These are phyloP conservation scores for Colletotrichum navitas DNA, from an alignment of 2,329 filamentous ascomycete species.

Conservation along the genomic window DNA sequence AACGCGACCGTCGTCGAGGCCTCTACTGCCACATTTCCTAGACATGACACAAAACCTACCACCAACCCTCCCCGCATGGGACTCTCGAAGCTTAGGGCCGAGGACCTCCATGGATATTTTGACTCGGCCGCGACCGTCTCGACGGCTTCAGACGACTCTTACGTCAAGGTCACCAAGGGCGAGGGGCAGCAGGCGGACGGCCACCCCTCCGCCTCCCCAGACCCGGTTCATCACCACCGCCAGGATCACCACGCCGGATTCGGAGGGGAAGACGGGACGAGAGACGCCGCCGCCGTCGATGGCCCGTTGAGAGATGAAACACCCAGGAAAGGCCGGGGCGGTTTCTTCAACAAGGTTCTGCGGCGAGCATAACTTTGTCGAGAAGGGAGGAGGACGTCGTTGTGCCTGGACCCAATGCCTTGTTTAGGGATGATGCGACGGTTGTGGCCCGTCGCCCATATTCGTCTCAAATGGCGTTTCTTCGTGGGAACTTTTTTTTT, in stretches of 20 bases:
- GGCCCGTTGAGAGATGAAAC: slow-evolving; percentile 37
- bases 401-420: slow-evolving; percentile 9
- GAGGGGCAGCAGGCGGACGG: slow-evolving; percentile 44
- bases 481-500: background rate
- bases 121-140: slow-evolving; percentile 40
- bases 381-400: background rate
- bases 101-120: slow-evolving; percentile 45
- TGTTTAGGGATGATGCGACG: background rate
- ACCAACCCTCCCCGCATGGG: slow-evolving; percentile 44
- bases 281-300: slow-evolving; percentile 10
- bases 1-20: background rate
- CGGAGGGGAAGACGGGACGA: slow-evolving; percentile 35
- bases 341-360: slow-evolving; percentile 54
- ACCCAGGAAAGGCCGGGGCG: slow-evolving; percentile 48
- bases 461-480: slow-evolving; percentile 13
- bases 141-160: slow-evolving; percentile 39
- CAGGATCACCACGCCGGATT: slow-evolving; percentile 12
- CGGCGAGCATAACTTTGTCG: slow-evolving; percentile 45
- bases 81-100: slow-evolving; percentile 50
- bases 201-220: slow-evolving; percentile 4
- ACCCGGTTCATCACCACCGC: slow-evolving; percentile 6
- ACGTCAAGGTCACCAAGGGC: slow-evolving; percentile 39
- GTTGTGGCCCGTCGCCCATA: background rate
- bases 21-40: background rate
- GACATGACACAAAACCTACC: slow-evolving; percentile 6